Conservation (phyloP, 257 asterid genomes). For the Avicennia marina region DNA sequence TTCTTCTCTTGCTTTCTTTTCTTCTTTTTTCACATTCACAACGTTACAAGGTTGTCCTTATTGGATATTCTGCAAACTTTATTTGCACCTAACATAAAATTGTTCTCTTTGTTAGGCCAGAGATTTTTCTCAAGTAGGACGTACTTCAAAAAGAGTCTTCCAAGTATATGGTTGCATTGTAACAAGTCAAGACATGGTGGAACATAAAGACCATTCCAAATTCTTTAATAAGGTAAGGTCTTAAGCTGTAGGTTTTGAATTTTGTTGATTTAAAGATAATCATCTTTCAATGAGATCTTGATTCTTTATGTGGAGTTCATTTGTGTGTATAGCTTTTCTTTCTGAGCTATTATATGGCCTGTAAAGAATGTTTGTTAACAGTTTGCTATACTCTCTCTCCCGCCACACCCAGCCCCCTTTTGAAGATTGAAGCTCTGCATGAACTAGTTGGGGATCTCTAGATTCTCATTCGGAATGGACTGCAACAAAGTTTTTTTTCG, state of each 20-base stretch:
- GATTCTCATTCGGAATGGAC: too few species aligned
- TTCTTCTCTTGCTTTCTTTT: background rate
- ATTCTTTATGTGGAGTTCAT: too few species aligned
- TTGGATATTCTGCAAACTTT: background rate
- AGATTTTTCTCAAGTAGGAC: slow-evolving; percentile 34
- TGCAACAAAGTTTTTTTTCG: background rate
- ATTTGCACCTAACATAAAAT: background rate
- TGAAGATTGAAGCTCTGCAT: too few species aligned
- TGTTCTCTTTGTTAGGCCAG: slow-evolving; percentile 39
- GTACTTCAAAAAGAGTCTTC: slow-evolving; percentile 51
- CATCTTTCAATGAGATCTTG: background rate
- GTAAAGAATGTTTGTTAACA: too few species aligned
- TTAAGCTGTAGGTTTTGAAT: slow-evolving; percentile 8
- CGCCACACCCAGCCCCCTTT: too few species aligned
- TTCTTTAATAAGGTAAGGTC: slow-evolving; percentile 66
- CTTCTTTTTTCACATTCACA: background rate
- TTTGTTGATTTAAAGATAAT: background rate
- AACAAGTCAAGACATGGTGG: slow-evolving; percentile 80
- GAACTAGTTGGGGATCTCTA: too few species aligned
- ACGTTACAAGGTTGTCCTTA: background rate
- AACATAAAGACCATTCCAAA: slow-evolving; percentile 57
- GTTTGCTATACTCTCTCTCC: too few species aligned
- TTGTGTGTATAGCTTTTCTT: background rate
- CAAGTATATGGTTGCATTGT: slow-evolving; percentile 87
- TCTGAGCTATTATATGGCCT: background rate